These are phyloP conservation scores for Phialophora verrucosa DNA, from an alignment of 2,329 filamentous ascomycete genomes.

Conservation along the genomic window DNA sequence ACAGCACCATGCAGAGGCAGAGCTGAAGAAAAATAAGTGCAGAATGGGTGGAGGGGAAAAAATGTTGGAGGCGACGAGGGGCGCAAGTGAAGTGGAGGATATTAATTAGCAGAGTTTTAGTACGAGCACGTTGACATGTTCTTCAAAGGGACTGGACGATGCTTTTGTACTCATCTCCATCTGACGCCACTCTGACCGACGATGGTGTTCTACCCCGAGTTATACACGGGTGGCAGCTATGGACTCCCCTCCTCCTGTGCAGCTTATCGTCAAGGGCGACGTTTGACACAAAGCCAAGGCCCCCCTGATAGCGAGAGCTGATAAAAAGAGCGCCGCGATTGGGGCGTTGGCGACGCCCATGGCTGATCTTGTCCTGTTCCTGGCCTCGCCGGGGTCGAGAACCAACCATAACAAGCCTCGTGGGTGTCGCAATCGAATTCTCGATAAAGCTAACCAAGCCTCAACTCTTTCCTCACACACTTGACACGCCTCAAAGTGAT, in stretches of 20 bases:
- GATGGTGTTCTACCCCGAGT: conserved; percentile 2
- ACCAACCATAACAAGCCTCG: conserved; percentile 17
- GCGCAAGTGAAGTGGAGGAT: background rate
- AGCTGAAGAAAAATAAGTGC: background rate
- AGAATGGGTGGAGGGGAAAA: background rate
- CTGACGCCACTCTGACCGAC: conserved; percentile 14
- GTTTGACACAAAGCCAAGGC: conserved; percentile 26
- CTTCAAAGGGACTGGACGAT: conserved; percentile 7
- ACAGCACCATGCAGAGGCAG: background rate
- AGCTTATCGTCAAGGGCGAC: conserved; percentile 17
- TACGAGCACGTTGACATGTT: conserved; percentile 17
- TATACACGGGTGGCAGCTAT: too few relatives aligned
- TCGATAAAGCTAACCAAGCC: conserved; percentile 30
- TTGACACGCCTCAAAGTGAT: conserved; percentile 6
- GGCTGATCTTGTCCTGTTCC: conserved; percentile 29
- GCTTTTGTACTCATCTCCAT: conserved; percentile 18
- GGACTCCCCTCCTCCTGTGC: background rate
- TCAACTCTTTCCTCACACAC: conserved; percentile 20
- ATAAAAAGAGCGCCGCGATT: conserved; percentile 8
- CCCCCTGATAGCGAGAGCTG: conserved; percentile 23
- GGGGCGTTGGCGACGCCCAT: background rate
- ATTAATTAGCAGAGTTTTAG: conserved; percentile 3
- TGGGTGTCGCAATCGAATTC: conserved; percentile 5
- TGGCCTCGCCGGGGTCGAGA: conserved; percentile 5
- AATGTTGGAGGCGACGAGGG: conserved; percentile 4